Percentiles rank a stretch among this genome's conserved stretches.
phyloP scores from a whole-genome alignment of 176 grass and related monocot species.

The Tillandsia leiboldiana region DNA sequence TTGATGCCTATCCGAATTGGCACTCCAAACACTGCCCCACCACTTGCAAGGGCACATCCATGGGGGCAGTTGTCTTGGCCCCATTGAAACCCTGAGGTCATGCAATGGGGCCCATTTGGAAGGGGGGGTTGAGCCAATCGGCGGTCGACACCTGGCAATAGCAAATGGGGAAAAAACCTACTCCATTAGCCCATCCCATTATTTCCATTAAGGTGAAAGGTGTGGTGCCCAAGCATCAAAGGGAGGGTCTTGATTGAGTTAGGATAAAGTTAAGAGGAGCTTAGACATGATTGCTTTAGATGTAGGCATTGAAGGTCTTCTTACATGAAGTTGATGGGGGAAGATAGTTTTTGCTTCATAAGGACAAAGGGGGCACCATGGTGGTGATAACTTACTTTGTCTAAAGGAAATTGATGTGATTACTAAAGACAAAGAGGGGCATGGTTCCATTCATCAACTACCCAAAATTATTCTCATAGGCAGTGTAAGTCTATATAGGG shows the following conservation, averaged over 20 bases:
- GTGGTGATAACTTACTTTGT: conserved; percentile 1
- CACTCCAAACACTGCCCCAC: neutral
- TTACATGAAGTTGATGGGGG: neutral
- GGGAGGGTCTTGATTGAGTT: neutral
- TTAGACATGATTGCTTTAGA: conserved; percentile 2
- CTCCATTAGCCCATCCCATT: neutral
- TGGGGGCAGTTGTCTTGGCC: neutral
- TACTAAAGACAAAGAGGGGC: conserved; percentile 1
- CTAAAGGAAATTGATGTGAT: conserved; percentile 2
- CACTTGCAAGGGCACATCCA: neutral
- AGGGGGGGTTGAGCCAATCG: neutral
- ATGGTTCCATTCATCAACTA: conserved; percentile 1
- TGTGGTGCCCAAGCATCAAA: neutral
- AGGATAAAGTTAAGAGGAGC: neutral
- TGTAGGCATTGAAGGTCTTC: neutral
- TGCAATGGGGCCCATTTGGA: neutral
- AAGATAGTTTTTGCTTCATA: neutral
- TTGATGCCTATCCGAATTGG: neutral
- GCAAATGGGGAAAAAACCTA: neutral
- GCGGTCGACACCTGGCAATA: neutral
- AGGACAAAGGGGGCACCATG: conserved; percentile 3
- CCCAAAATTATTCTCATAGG: neutral
- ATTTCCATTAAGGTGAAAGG: neutral
- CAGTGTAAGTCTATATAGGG: neutral
- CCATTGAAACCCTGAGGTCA: neutral